These are phyloP conservation scores for Furcasterigmium furcatum DNA, from an alignment of 2,329 filamentous ascomycete genomes.

Conservation along the genomic window DNA sequence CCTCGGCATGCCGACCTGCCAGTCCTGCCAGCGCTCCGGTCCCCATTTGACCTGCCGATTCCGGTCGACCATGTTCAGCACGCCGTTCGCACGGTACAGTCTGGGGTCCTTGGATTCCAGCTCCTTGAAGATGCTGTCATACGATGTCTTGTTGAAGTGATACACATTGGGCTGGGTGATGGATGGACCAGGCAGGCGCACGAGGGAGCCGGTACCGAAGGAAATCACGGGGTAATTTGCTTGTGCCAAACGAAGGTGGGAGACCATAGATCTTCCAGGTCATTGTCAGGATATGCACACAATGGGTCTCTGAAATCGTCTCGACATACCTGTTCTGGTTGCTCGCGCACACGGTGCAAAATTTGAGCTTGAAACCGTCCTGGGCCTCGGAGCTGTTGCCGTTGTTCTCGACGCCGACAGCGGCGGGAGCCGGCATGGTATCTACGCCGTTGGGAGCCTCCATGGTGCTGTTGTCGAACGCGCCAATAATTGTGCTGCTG, in stretches of 20 bases:
- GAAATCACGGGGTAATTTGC: constrained; percentile 94
- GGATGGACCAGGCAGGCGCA: constrained; percentile 86
- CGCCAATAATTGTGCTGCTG: not conserved
- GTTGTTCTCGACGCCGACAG: constrained; percentile 30
- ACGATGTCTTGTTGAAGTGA: constrained; percentile 95
- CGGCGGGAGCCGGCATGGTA: constrained; percentile 15
- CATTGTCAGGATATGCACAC: constrained; percentile 9
- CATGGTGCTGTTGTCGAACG: constrained; percentile 20
- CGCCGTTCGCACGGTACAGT: constrained; percentile 86
- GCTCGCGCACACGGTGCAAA: constrained; percentile 98
- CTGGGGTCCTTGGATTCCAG: constrained; percentile 80
- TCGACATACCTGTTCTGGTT: constrained; percentile 84
- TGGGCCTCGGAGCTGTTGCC: constrained; percentile 27
- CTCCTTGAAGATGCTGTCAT: constrained; percentile 91
- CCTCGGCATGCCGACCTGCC: constrained; percentile 82
- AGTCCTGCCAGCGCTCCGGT: constrained; percentile 97
- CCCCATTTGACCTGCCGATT: constrained; percentile 93
- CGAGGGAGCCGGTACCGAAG: constrained; percentile 92
- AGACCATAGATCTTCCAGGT: constrained; percentile 81
- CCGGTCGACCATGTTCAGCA: constrained; percentile 92
- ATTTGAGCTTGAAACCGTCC: constrained; percentile 78
- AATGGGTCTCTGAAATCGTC: not conserved
- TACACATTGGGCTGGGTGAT: constrained; percentile 96
- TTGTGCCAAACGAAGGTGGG: constrained; percentile 86
- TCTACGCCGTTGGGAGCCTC: constrained; percentile 37